A percentile compares a stretch with the other conserved stretches of the same genome.
These are phyloP conservation scores for Brassica balearica DNA, from an alignment of 441 rosid species.

Conservation along the genomic window DNA sequence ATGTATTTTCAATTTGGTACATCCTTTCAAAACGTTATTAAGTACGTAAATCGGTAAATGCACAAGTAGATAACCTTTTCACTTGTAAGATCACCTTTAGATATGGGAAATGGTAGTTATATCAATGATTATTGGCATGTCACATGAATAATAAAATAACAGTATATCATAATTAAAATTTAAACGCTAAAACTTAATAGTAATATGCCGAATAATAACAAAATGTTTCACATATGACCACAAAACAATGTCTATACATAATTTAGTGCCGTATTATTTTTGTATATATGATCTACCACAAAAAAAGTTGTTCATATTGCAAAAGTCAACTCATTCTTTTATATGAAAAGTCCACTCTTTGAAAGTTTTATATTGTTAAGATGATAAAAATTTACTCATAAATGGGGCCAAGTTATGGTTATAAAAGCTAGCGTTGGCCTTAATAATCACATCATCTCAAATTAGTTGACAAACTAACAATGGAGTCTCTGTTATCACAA, in stretches of 20 bases:
- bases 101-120: neutral
- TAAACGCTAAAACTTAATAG: neutral
- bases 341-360: slow-evolving; percentile 6
- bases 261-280: too few species aligned
- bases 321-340: slow-evolving; percentile 31
- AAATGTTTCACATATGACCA: neutral
- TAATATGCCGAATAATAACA: neutral
- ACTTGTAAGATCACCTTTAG: neutral
- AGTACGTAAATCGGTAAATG: neutral
- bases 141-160: neutral
- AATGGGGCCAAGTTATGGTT: too few species aligned
- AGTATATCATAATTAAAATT: neutral
- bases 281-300: too few species aligned
- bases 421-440: too few species aligned
- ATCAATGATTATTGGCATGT: neutral
- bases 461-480: too few species aligned
- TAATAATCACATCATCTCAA: too few species aligned
- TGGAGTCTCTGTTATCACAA: too few species aligned
- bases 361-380: neutral
- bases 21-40: neutral
- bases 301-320: slow-evolving; percentile 5
- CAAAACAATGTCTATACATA: too few species aligned
- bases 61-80: neutral
- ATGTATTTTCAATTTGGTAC: slow-evolving; percentile 2
- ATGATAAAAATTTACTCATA: too few species aligned